Percentiles rank a stretch among this genome's conserved stretches.
These are phyloP conservation scores for Talaromyces liani DNA, from an alignment of 495 filamentous ascomycete genomes.

Conservation along the genomic window DNA sequence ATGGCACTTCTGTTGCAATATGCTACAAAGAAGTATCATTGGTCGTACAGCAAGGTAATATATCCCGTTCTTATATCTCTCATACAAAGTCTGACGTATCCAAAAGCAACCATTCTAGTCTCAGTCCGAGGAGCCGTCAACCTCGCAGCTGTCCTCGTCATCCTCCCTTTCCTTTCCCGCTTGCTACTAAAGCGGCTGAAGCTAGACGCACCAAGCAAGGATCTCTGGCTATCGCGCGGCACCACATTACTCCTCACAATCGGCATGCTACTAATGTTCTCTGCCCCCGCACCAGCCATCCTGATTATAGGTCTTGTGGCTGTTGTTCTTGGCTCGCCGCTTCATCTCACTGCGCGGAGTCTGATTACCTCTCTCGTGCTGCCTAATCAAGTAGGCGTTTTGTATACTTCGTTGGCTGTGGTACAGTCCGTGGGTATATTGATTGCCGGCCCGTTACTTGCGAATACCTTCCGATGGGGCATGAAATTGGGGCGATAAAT, in stretches of 20 bases:
- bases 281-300: constrained; percentile 22
- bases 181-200: constrained; percentile 18
- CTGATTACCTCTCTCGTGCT: constrained; percentile 27
- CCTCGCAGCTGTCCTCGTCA: constrained; percentile 21
- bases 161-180: constrained; percentile 20
- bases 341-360: constrained; percentile 23
- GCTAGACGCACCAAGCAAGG: constrained; percentile 22
- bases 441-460: constrained; percentile 28
- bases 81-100: background rate
- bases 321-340: constrained; percentile 26
- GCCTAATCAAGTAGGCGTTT: constrained; percentile 24
- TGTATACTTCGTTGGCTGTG: constrained; percentile 28
- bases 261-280: constrained; percentile 22
- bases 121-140: constrained; percentile 29
- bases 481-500: constrained; percentile 27
- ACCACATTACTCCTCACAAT: constrained; percentile 22
- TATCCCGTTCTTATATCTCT: background rate
- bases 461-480: constrained; percentile 27
- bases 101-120: constrained; percentile 30
- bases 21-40: constrained; percentile 32
- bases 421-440: constrained; percentile 23
- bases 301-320: constrained; percentile 28
- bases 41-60: constrained; percentile 30
- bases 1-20: constrained; percentile 27
- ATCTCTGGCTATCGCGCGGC: constrained; percentile 24